A percentile compares a stretch with the other conserved stretches of the same genome.
These are phyloP conservation scores for Kluyveromyces starmeri DNA, from an alignment of 805 yeast genomes.

Conservation along the genomic window DNA sequence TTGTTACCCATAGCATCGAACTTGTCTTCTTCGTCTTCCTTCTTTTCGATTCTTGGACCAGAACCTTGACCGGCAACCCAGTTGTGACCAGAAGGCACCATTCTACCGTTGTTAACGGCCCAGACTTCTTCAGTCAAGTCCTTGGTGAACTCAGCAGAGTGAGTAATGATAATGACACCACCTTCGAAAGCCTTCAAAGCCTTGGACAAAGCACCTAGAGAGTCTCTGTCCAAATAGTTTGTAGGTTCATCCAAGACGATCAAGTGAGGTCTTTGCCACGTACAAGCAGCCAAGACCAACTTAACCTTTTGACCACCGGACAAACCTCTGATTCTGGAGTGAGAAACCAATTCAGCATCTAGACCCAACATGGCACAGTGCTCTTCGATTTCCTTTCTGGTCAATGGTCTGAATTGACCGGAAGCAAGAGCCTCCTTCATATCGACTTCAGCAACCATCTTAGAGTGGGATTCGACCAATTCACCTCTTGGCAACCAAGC, in stretches of 20 bases:
- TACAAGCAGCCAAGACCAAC: slow-evolving; percentile 99
- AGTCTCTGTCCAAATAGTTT: slow-evolving; percentile 98
- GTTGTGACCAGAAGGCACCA: slow-evolving; percentile 99
- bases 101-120: slow-evolving; percentile 96
- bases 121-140: slow-evolving; percentile 99
- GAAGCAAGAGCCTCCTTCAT: slow-evolving; percentile 99
- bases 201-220: slow-evolving; percentile 98
- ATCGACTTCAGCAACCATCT: slow-evolving; percentile 99
- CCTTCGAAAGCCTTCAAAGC: slow-evolving; percentile 98
- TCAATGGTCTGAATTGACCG: slow-evolving; percentile 99
- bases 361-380: slow-evolving; percentile 98
- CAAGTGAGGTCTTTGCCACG: slow-evolving; percentile 99
- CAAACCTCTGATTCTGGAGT: slow-evolving; percentile 99
- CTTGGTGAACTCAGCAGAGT: slow-evolving; percentile 99
- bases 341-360: slow-evolving; percentile 98
- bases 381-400: slow-evolving; percentile 99
- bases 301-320: slow-evolving; percentile 99
- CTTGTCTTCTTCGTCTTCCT: slow-evolving; percentile 93
- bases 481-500: slow-evolving; percentile 99
- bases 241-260: slow-evolving; percentile 99
- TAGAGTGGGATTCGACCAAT: slow-evolving; percentile 92
- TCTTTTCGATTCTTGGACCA: slow-evolving; percentile 98
- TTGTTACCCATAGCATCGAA: slow-evolving; percentile 99
- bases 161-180: slow-evolving; percentile 99
- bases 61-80: slow-evolving; percentile 99